Base-by-base conservation (phyloP, 2,329 filamentous ascomycete species). In the Aspergillus unguis region DNA sequence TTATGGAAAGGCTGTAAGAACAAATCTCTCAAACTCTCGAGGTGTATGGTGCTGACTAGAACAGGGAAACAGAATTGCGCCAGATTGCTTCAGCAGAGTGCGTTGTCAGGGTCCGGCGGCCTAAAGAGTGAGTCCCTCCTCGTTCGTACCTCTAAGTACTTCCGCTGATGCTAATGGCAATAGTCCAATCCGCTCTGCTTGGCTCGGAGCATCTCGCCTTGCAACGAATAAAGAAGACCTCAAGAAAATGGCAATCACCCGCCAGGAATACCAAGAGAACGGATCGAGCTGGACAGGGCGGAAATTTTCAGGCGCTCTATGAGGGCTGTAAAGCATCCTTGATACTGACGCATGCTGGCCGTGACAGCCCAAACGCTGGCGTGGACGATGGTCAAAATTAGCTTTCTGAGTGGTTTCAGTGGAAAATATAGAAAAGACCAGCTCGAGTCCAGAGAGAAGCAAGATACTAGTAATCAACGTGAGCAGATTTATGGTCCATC, bases 191-290 rank as follows among this genome's bases (percentile, higher is more conserved):
- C 85, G 83, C 26, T 89, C 85, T 58, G 90, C 88, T 0, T 99
- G 92, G 92, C 74, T 84, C 9, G 94, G 94, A 11, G 92, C 86
- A n/a, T 87, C 88, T 25, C 81, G 84, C 53, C 77, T 96, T 51
- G 90, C 90, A 1, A 82, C 75, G 46, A 85, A 92, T 62, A 77
- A 79, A 38, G 79, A 87, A 36, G 76, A 77, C 46, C 58, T 95
- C 47, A 80, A 85, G 55, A 80, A 80, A 44, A 72, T 91, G 9
- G 80, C 84, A 2, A 88, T 96, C n/a, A 94, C 89, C 0, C 90
- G 88, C 67, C 82, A 88, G 56, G 90, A 99, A 66, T 99, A 99
- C 69, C 84, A 94, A 47, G 94, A 99, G 70, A 75, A 91, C 65
- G 94, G 94, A 6, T 83, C 81, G 50, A 77, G 75, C 1, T 92